Conservation (phyloP, 441 rosid genomes). For the Brassica hybrid region DNA sequence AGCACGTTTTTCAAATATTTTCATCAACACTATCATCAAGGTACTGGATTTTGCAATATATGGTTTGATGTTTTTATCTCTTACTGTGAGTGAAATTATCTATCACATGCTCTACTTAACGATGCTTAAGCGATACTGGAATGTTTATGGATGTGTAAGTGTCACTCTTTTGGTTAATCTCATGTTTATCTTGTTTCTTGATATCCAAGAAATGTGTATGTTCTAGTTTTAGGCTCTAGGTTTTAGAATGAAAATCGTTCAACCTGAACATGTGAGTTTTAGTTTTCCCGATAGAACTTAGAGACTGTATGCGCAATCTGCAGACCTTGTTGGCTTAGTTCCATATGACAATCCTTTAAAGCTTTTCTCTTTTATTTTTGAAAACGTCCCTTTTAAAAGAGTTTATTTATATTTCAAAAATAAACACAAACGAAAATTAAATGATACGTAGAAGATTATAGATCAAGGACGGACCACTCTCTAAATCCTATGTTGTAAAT, state of each 20-base stretch:
- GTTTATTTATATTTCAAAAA: not conserved
- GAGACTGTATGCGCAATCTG: not conserved
- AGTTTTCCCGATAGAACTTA: not conserved
- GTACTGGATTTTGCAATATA: not conserved
- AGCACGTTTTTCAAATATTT: not conserved
- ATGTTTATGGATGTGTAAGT: not conserved
- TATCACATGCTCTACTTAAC: not conserved
- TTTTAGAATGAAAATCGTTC: not conserved
- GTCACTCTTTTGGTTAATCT: not conserved
- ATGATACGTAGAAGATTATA: not conserved
- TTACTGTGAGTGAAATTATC: not conserved
- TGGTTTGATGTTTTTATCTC: not conserved
- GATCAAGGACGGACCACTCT: slow-evolving; percentile 9
- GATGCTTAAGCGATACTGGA: not conserved
- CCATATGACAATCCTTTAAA: slow-evolving; percentile 1
- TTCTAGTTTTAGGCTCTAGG: no score
- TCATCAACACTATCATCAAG: not conserved
- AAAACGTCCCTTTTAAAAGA: not conserved
- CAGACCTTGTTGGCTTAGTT: not conserved
- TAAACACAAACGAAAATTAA: not conserved
- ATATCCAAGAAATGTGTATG: not conserved
- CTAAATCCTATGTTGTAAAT: not conserved
- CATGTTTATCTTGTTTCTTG: not conserved
- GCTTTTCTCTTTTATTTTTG: not conserved
- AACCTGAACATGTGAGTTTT: not conserved